Base-by-base conservation (phyloP, 2,329 filamentous ascomycete genomes). In the Falciphora oryzae region DNA sequence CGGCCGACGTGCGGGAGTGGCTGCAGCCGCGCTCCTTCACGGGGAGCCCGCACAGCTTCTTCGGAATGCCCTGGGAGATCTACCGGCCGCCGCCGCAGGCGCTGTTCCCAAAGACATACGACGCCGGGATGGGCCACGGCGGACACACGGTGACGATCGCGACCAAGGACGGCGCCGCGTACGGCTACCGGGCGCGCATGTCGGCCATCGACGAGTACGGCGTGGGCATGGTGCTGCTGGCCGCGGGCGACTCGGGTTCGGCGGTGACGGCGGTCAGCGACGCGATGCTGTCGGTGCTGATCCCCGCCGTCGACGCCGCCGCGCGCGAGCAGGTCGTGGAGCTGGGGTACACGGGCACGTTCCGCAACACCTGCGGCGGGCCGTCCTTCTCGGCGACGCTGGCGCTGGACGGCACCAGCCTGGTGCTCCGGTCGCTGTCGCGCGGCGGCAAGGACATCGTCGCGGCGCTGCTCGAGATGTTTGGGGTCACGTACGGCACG, bases 41-140 rank as follows among this genome's bases (percentile, higher is more conserved):
- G 4, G 69, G 68, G 8, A 66, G 65, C 10, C 61, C 50, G 8
- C 29, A 64, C 31, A 68, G 64, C 16, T 65, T 67, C 31, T 66
- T 70, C 35, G 69, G 69, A 1, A 62, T 61, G 64, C 68, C 68
- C 18, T 70, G 69, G 69, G 69, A 70, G 65, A 70, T 70, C 28
- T 70, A 66, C 53, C 66, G 69, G 7, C 69, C 69, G 2, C 61
- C 64, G 1, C 67, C 69, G 2, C n/a, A 60, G 28, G 57, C 68
- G 44, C 22, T 70, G 4, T 70, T 70, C 58, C 65, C 67, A 5
- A 35, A 62, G 4, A 60, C 58, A 1, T 67, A 65, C 57, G 61
- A 67, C 27, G 62, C 53, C 10, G 61, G 18, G 4, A 63, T 59
- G 7, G 62, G 59, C 1, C 35, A 44, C 11, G 62, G 57, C 5